These are phyloP conservation scores for Fraxinus anomala DNA, from an alignment of 257 asterid genomes.

Conservation along the genomic window DNA sequence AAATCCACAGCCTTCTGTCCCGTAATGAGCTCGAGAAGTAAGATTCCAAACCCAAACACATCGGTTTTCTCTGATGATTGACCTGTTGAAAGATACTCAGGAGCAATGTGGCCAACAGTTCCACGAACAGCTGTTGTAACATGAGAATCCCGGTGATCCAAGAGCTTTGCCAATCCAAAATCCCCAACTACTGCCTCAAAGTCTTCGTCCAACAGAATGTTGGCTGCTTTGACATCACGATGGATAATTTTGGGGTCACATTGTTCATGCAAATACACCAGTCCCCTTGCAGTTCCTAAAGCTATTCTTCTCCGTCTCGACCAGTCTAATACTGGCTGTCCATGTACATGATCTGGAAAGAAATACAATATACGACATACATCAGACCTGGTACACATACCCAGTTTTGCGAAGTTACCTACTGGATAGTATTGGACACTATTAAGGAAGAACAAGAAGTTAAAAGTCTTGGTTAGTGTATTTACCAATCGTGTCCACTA, in stretches of 20 bases:
- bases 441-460: neutral
- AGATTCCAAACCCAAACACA: constrained; percentile 85
- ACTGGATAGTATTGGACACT: neutral
- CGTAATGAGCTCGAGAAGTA: constrained; percentile 84
- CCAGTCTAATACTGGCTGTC: constrained; percentile 88
- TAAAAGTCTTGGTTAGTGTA: neutral
- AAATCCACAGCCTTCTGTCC: constrained; percentile 90
- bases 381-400: neutral
- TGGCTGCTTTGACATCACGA: constrained; percentile 96
- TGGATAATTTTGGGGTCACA: constrained; percentile 92
- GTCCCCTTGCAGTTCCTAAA: constrained; percentile 83
- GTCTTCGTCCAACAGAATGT: constrained; percentile 87
- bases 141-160: constrained; percentile 89
- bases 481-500: neutral
- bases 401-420: neutral
- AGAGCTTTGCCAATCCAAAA: constrained; percentile 91
- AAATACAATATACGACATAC: constrained; percentile 4
- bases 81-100: constrained; percentile 83
- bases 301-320: constrained; percentile 78
- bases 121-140: constrained; percentile 98
- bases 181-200: constrained; percentile 97
- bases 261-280: constrained; percentile 88
- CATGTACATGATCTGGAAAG: constrained; percentile 59
- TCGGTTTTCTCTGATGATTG: constrained; percentile 96
- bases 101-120: constrained; percentile 93